A percentile compares a stretch with the other conserved stretches of the same genome.
Conservation (phyloP, 2,329 filamentous ascomycete genomes). For the Hypomyces rosellus region DNA sequence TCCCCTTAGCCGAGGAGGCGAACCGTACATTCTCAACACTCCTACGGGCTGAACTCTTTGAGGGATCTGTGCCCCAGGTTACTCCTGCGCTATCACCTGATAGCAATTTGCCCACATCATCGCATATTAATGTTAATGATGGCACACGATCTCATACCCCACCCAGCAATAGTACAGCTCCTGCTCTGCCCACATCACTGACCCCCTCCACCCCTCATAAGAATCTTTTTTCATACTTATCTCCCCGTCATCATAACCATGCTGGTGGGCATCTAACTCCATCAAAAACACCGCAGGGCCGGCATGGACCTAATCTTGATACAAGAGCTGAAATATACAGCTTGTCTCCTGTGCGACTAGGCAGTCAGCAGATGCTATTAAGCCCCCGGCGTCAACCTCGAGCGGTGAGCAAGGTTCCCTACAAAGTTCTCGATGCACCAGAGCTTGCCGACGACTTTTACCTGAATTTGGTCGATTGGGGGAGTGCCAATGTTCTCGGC, state of each 20-base stretch:
- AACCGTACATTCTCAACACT: slow-evolving; percentile 88
- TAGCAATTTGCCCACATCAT: slow-evolving; percentile 41
- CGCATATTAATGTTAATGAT: slow-evolving; percentile 52
- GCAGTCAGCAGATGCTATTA: slow-evolving; percentile 87
- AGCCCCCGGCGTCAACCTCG: slow-evolving; percentile 84
- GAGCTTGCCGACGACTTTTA: slow-evolving; percentile 98
- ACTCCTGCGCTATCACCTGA: slow-evolving; percentile 58
- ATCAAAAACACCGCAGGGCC: slow-evolving; percentile 80
- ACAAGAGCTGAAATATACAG: slow-evolving; percentile 91
- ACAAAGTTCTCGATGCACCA: slow-evolving; percentile 94
- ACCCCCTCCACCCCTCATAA: slow-evolving; percentile 96
- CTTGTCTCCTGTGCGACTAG: slow-evolving; percentile 85
- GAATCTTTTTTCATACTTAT: slow-evolving; percentile 91
- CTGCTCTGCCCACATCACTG: slow-evolving; percentile 63
- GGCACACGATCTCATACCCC: slow-evolving; percentile 75
- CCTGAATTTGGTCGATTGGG: slow-evolving; percentile 95
- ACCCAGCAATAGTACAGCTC: slow-evolving; percentile 56
- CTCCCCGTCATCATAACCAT: slow-evolving; percentile 61
- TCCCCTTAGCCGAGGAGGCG: slow-evolving; percentile 69
- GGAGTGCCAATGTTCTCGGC: slow-evolving; percentile 86
- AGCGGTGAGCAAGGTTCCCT: slow-evolving; percentile 91
- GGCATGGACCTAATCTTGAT: slow-evolving; percentile 83
- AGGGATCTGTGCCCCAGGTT: slow-evolving; percentile 77
- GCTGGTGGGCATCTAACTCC: slow-evolving; percentile 80
- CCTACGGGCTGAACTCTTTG: slow-evolving; percentile 86